Conservation (phyloP, 257 asterid species). For the Jacaranda copaia region DNA sequence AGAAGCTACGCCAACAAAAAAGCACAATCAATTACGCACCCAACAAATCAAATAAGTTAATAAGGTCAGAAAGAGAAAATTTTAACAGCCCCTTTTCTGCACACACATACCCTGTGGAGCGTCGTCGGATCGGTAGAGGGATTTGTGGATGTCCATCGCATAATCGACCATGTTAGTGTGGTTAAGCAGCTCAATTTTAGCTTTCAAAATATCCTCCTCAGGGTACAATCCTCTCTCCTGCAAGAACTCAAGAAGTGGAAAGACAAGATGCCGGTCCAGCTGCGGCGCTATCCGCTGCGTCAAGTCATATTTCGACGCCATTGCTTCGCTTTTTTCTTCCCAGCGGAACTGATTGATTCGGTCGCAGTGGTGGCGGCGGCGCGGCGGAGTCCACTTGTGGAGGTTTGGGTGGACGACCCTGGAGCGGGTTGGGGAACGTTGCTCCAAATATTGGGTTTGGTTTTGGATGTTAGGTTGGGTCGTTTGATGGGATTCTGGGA, state of each 20-base stretch:
- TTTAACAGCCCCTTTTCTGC: not conserved
- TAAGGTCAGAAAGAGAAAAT: not conserved
- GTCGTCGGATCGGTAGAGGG: conserved; percentile 73
- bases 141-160: conserved; percentile 78
- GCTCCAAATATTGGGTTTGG: not conserved
- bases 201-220: conserved; percentile 64
- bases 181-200: conserved; percentile 68
- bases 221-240: conserved; percentile 66
- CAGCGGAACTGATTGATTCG: not conserved
- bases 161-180: conserved; percentile 85
- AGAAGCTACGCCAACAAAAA: not conserved
- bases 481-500: not conserved
- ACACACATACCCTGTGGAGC: conserved; percentile 61
- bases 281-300: conserved; percentile 71
- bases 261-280: conserved; percentile 71
- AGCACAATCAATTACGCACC: not conserved
- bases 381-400: not conserved
- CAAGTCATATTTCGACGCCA: conserved; percentile 70
- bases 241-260: conserved; percentile 71
- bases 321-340: not conserved
- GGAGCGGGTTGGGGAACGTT: not conserved
- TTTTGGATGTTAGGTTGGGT: not conserved
- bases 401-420: not conserved
- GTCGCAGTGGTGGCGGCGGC: not conserved
- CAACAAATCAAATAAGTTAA: not conserved